Evolutionary conservation across 805 yeast species (phyloP).

Genomic region (Candida bentonensis): DNA sequence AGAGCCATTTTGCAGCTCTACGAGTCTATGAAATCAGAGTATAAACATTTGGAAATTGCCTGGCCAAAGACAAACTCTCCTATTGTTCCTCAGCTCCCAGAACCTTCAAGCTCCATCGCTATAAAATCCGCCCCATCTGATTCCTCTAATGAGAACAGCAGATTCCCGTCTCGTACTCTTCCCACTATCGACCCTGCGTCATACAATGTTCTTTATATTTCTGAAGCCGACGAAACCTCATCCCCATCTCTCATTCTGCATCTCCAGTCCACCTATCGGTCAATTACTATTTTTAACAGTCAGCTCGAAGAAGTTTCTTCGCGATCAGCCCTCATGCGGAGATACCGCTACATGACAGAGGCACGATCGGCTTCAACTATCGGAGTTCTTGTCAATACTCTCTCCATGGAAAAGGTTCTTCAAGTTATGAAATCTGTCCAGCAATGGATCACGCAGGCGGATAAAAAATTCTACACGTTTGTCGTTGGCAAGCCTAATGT

Average conservation of each 20-base stretch:
- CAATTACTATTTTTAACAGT: slow-evolving; percentile 43
- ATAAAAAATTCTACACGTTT: slow-evolving; percentile 83
- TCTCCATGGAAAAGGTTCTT: slow-evolving; percentile 66
- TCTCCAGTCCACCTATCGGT: slow-evolving; percentile 23
- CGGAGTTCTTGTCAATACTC: slow-evolving; percentile 80
- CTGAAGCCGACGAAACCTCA: slow-evolving; percentile 36
- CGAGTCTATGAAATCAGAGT: slow-evolving; percentile 18
- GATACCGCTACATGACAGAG: slow-evolving; percentile 75
- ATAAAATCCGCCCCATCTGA: slow-evolving; percentile 2
- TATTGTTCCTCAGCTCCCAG: slow-evolving; percentile 2
- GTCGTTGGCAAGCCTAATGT: slow-evolving; percentile 98
- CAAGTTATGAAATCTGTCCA: slow-evolving; percentile 49
- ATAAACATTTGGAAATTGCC: slow-evolving; percentile 25
- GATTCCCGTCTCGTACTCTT: slow-evolving; percentile 7
- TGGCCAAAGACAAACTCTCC: slow-evolving; percentile 1
- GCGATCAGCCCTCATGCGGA: slow-evolving; percentile 62
- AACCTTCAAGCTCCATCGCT: too few relatives aligned
- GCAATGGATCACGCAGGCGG: slow-evolving; percentile 51
- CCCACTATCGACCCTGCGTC: slow-evolving; percentile 22
- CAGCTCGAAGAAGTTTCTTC: slow-evolving; percentile 24
- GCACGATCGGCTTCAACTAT: slow-evolving; percentile 87
- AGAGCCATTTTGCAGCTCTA: slow-evolving; percentile 28
- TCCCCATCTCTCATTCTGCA: slow-evolving; percentile 67
- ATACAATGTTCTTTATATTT: slow-evolving; percentile 44
- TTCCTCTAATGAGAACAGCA: not conserved